Base-by-base conservation (phyloP, 2,329 filamentous ascomycete genomes). In the Neonectria punicea region DNA sequence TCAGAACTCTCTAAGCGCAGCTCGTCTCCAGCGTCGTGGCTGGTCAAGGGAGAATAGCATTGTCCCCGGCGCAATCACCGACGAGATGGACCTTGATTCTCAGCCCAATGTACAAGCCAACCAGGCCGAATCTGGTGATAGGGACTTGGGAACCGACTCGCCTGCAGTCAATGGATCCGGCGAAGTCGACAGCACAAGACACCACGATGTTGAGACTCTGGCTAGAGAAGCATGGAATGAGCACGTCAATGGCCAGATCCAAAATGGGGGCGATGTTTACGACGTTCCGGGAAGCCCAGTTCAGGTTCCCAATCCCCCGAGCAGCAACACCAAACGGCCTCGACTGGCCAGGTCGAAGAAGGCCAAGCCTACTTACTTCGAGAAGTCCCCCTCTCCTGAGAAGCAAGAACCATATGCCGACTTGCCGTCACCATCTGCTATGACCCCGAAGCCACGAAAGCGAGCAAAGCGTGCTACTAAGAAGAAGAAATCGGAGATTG, bases 291-390 rank as follows among this genome's bases (percentile, higher is more conserved):
- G 67, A 53, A 74, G 70, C 41, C 72, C 73, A 4, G 25, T 66
- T n/a, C 61, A 67, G 16, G 53, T 58, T 25, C 66, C 70, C 11
- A 65, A 69, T 36, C 68, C 71, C 7, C 70, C 72, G 7, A 74
- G 70, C 49, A 58, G 70, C 46, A 72, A 59, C 53, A 20, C 69
- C 41, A 76, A 74, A 66, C 75, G 68, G 66, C 61, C 73, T 43
- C 76, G 78, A 28, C 76, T 81, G 36, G 79, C 79, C 34, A 75
- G 79, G 59, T 77, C 79, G 47, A 85, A 83, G 76, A 86, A 83
- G 75, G 78, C 81, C 53, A 86, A 86, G 71, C 81, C 82, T 10
- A 83, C 82, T 18, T 84, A 79, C 60, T 83, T 82, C 67, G 77
- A 80, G 46, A 74, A 79, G 58, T 73, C 76, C 2, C 66, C 73